Evolutionary conservation across 106 monocot species (phyloP).

Genomic region (Dioscorea dumetorum): DNA sequence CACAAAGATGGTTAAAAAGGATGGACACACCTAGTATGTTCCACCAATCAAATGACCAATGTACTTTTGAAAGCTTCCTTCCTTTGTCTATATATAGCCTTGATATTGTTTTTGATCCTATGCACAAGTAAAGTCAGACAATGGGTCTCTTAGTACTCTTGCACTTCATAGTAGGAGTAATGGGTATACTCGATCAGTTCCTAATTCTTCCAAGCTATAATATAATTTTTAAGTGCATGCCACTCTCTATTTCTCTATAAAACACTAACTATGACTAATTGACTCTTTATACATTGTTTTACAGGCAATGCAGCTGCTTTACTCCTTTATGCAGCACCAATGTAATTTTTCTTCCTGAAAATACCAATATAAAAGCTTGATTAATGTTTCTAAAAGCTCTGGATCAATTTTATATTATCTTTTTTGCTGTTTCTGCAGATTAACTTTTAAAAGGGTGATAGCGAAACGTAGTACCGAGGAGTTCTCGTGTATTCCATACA

Average conservation of each 20-base stretch:
- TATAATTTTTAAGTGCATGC: not conserved
- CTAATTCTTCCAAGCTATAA: not conserved
- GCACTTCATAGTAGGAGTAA: slow-evolving; percentile 37
- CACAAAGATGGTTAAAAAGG: not conserved
- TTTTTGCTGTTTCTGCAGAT: slow-evolving; percentile 14
- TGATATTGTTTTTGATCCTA: not conserved
- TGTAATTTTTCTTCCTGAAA: slow-evolving; percentile 17
- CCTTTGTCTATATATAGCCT: not conserved
- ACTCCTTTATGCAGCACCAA: slow-evolving; percentile 56
- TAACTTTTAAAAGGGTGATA: slow-evolving; percentile 62
- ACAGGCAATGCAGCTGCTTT: slow-evolving; percentile 67
- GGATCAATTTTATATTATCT: not conserved
- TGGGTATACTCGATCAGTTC: slow-evolving; percentile 30
- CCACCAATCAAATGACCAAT: not conserved
- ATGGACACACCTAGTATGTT: not conserved
- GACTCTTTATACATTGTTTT: not conserved
- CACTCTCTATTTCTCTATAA: not conserved
- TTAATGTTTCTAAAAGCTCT: not conserved
- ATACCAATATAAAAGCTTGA: not conserved
- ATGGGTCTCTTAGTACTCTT: slow-evolving; percentile 26
- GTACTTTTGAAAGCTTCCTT: not conserved
- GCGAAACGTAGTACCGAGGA: slow-evolving; percentile 51
- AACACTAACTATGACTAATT: no score
- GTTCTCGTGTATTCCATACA: slow-evolving; percentile 69
- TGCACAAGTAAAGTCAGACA: not conserved